Evolutionary conservation across 2,329 filamentous ascomycete species (phyloP).

Genomic region (Triangularia setosa): DNA sequence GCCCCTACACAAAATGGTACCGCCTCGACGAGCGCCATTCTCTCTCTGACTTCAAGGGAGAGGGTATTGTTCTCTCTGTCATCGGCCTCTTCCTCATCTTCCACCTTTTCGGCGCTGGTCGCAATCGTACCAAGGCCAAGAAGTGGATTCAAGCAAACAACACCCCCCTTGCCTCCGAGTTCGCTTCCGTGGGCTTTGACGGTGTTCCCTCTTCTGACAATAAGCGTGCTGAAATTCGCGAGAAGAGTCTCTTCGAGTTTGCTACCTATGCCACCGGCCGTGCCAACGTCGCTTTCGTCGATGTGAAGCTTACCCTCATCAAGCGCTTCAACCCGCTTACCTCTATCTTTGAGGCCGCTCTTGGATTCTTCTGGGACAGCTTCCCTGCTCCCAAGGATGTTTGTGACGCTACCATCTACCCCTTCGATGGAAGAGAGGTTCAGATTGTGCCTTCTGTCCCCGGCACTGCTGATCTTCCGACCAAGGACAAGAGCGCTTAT

Average conservation of each 20-base stretch:
- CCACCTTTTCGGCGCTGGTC: constrained; percentile 75
- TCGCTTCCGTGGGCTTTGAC: constrained; percentile 79
- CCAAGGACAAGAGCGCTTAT: constrained; percentile 64
- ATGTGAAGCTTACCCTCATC: constrained; percentile 74
- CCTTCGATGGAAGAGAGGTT: constrained; percentile 89
- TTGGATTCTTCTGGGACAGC: constrained; percentile 78
- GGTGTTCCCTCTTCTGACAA: constrained; percentile 46
- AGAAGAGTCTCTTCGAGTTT: constrained; percentile 85
- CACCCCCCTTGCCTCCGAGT: constrained; percentile 71
- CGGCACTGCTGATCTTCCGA: constrained; percentile 53
- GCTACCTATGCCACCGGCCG: constrained; percentile 84
- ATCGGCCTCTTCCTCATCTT: constrained; percentile 71
- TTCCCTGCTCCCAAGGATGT: constrained; percentile 66
- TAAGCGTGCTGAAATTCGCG: constrained; percentile 62
- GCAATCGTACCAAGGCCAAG: constrained; percentile 76
- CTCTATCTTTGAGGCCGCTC: constrained; percentile 56
- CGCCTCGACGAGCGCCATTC: constrained; percentile 89
- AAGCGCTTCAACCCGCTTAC: constrained; percentile 82
- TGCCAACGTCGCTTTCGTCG: constrained; percentile 87
- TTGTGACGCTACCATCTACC: constrained; percentile 73
- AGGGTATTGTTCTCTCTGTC: constrained; percentile 75
- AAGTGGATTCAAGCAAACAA: constrained; percentile 76
- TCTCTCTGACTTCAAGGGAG: constrained; percentile 78
- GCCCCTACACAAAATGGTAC: constrained; percentile 92
- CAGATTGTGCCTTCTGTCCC: constrained; percentile 66